Conservation (phyloP, 768 basidiomycete genomes). For the Termitomyces bulborhizus region DNA sequence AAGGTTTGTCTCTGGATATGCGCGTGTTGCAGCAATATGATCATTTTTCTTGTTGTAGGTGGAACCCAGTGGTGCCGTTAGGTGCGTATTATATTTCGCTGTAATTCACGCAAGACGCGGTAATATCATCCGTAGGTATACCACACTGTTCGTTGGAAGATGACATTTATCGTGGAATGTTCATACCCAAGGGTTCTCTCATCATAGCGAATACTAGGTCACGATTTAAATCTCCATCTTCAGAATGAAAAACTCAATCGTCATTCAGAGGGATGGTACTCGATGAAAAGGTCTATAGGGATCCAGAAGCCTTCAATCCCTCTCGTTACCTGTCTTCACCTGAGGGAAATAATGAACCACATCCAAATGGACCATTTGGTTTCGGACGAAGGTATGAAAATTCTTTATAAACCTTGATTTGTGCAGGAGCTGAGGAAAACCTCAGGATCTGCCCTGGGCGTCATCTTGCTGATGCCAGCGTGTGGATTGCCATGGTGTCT, state of each 20-base stretch:
- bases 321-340: slow-evolving; percentile 5
- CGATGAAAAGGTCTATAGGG: slow-evolving; percentile 4
- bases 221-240: no score
- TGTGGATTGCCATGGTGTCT: neutral
- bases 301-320: neutral
- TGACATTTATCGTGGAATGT: neutral
- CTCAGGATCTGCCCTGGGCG: neutral
- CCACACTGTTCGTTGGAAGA: slow-evolving; percentile 10
- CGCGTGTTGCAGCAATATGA: no score
- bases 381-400: slow-evolving; percentile 1
- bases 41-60: neutral
- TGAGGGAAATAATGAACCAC: neutral
- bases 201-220: slow-evolving; percentile 7
- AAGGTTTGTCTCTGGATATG: neutral
- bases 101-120: neutral
- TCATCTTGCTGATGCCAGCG: neutral
- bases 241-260: neutral
- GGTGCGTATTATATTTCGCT: neutral
- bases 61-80: neutral
- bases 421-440: neutral
- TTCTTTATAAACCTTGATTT: neutral
- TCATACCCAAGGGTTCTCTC: neutral
- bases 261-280: slow-evolving; percentile 6
- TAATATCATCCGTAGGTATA: neutral
- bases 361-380: neutral